Evolutionary conservation across 2,329 filamentous ascomycete genomes (phyloP), one percentile per base, ranked within the genome.

Genomic region (Sordariomycetes sp.): DNA sequence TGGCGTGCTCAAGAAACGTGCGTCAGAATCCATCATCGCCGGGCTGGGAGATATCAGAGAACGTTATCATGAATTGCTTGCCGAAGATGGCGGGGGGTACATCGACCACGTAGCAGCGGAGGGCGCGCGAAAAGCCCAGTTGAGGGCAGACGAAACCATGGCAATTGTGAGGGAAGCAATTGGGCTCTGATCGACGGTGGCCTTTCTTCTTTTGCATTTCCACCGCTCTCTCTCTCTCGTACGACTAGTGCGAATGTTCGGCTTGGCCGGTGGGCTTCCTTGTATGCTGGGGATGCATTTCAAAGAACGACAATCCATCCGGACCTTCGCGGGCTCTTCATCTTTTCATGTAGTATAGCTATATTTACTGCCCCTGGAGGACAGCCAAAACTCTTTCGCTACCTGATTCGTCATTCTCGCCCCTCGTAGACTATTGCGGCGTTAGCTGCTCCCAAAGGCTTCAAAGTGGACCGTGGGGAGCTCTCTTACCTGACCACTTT

Each of bases 341-440:
- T 32, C 28, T 39, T 39, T 24, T 55, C 25, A 2, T 52, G 81
- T 83, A 54, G 73, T 77, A 68, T 85, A 85, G 10, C 80, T 73
- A 67, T 84, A 85, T 63, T 73, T 81, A 0, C 77, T 76, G 7
- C 80, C 80, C 60, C 86, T 75, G 60, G 84, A 85, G 2, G 77
- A 75, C n/a, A 88, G 70, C 83, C 85, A 90, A 65, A 90, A 90
- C 34, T 88, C 84, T 59, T 81, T 78, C 2, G 89, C 80, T 1
- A 87, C 75, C 57, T 83, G 77, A 61, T 85, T 87, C 2, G 86
- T 89, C 54, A 76, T 72, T 61, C 79, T 76, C 1, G 79, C 74
- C 8, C 87, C 86, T 45, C 87, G 75, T 36, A 89, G 71, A 64
- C 82, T 85, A 48, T 56, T n/a, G 17, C 17, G 36, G 34, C 7